phyloP scores from a whole-genome alignment of 1,284 basidiomycete species.

The Moniliophthora roreri region DNA sequence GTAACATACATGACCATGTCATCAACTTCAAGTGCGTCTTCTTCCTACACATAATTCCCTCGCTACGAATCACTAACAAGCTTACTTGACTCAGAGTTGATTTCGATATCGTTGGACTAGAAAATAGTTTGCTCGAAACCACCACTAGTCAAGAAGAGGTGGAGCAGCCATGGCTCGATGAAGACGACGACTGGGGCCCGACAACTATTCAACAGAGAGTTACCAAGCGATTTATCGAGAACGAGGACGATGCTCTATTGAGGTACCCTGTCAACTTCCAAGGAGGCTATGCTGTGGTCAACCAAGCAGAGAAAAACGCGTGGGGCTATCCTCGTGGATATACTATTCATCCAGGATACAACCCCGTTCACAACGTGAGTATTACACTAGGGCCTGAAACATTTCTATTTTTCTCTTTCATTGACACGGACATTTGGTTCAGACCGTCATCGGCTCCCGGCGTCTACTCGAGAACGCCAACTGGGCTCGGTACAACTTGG shows the following conservation, averaged over 20 bases:
- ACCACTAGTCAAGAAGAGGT: conserved; percentile 48
- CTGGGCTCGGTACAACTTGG: conserved; percentile 65
- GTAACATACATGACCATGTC: conserved; percentile 69
- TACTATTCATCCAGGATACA: conserved; percentile 54
- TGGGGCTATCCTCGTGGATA: conserved; percentile 61
- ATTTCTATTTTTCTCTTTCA: conserved; percentile 14
- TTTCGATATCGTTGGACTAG: conserved; percentile 56
- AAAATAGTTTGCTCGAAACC: conserved; percentile 59
- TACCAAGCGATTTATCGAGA: conserved; percentile 45
- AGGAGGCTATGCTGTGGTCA: conserved; percentile 58
- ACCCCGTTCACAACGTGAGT: conserved; percentile 49
- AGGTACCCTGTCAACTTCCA: conserved; percentile 56
- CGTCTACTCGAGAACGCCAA: conserved; percentile 59
- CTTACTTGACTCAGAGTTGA: conserved; percentile 37
- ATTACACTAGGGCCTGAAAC: conserved; percentile 6
- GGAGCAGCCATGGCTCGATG: conserved; percentile 55
- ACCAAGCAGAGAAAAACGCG: conserved; percentile 52
- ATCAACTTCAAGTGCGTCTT: conserved; percentile 53
- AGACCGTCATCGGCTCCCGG: conserved; percentile 61
- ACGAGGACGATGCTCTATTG: conserved; percentile 56
- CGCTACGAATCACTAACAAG: conserved; percentile 12
- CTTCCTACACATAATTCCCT: neutral
- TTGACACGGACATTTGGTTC: too few species aligned
- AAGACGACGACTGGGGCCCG: conserved; percentile 63
- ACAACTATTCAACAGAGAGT: conserved; percentile 56